Evolutionary conservation across 371 early-diverging fungal genomes (phyloP), one percentile per base, ranked within the genome.

Genomic region (Parasitella parasitica): DNA sequence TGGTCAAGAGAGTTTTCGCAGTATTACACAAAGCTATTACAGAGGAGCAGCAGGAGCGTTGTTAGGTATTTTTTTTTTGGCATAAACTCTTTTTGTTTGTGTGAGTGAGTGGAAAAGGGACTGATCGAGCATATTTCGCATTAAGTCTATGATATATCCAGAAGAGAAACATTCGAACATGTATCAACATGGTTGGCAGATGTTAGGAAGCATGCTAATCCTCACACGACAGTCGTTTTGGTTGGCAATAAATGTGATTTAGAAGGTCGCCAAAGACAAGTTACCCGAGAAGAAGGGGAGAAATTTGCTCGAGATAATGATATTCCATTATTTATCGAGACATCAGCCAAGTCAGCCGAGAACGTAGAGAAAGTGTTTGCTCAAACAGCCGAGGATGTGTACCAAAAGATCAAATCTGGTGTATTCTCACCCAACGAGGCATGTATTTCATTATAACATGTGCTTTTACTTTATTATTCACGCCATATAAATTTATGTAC

Each of bases 21-120:
- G 94, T 71, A 93, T 98, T 64, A 96, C 95, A 12, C 88, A 97
- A 54, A 94, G 96, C 75, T 99, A 99, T 81, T 98, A 97, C 73
- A 87, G 98, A 62, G 97, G 97, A 48, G 98, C 98, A 35, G 97
- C 97, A 39, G 97, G 95, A 22, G 97, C 97, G 41, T 75, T 98
- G 43, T 71, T 94, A 62, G 83, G 83, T 83, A 81, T 20, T 58
- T 12, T 52, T n/a, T n/a, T n/a, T n/a, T n/a, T n/a, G n/a, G n/a
- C n/a, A n/a, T n/a, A n/a, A n/a, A n/a, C n/a, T n/a, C n/a, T n/a
- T n/a, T n/a, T n/a, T n/a, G n/a, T n/a, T n/a, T n/a, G n/a, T n/a
- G n/a, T n/a, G n/a, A n/a, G n/a, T n/a, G n/a, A n/a, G n/a, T n/a
- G n/a, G n/a, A n/a, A n/a, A n/a, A n/a, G n/a, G n/a, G n/a, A n/a